phyloP scores from a whole-genome alignment of 2,329 filamentous ascomycete genomes.

The Calonectria naviculata region DNA sequence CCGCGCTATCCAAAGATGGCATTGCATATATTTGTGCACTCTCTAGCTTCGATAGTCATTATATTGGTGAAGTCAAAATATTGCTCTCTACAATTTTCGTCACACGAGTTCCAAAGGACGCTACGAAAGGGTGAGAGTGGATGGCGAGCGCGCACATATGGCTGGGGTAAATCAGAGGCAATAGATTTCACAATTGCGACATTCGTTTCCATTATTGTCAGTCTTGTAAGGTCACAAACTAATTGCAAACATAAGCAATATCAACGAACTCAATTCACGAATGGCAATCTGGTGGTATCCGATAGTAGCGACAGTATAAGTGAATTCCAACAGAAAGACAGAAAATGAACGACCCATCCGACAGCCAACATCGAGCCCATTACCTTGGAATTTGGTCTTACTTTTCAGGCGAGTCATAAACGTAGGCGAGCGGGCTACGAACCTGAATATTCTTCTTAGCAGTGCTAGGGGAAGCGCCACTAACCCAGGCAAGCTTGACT shows the following conservation, averaged over 20 bases:
- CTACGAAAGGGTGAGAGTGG: too few species aligned
- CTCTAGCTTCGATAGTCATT: too few species aligned
- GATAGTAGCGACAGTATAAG: background rate
- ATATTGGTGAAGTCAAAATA: too few species aligned
- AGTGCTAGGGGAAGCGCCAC: slow-evolving; percentile 23
- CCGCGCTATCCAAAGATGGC: too few species aligned
- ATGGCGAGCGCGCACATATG: too few species aligned
- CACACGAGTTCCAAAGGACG: too few species aligned
- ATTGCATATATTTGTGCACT: too few species aligned
- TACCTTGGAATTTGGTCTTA: background rate
- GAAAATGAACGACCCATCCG: background rate
- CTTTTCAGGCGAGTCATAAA: background rate
- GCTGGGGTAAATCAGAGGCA: too few species aligned
- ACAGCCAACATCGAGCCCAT: background rate
- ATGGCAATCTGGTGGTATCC: too few species aligned
- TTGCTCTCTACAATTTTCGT: too few species aligned
- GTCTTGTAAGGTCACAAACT: background rate
- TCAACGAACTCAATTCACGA: background rate
- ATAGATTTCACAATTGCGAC: too few species aligned
- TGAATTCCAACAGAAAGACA: background rate
- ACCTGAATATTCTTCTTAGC: slow-evolving; percentile 28
- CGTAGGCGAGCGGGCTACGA: slow-evolving; percentile 29
- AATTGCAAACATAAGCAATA: background rate
- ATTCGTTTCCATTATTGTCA: background rate
- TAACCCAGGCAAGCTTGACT: slow-evolving; percentile 51